phyloP scores from a whole-genome alignment of 2,329 filamentous ascomycete species.

The Lachnellula hyalina region DNA sequence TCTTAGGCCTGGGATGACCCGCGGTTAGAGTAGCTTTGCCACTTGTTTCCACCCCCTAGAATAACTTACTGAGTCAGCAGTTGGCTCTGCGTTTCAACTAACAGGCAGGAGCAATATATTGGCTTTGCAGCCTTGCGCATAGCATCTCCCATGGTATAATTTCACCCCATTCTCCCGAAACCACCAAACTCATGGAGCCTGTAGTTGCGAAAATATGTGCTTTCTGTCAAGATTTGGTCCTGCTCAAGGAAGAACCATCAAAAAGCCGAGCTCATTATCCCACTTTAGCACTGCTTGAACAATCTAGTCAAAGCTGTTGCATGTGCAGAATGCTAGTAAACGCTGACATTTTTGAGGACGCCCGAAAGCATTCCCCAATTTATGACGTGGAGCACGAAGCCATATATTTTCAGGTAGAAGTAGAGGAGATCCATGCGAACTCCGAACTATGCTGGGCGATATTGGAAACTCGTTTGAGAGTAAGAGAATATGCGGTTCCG shows the following conservation, averaged over 20 bases:
- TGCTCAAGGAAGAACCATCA: background rate
- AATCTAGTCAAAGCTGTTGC: background rate
- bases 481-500: background rate
- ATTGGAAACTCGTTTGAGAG: background rate
- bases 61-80: too few relatives aligned
- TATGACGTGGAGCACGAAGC: background rate
- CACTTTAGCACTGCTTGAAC: background rate
- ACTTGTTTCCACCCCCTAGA: too few relatives aligned
- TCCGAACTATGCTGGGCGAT: background rate
- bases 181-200: too few relatives aligned
- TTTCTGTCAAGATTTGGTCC: background rate
- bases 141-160: too few relatives aligned
- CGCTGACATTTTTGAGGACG: background rate
- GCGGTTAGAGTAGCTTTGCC: too few relatives aligned
- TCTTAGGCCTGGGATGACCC: too few relatives aligned
- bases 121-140: too few relatives aligned
- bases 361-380: too few relatives aligned
- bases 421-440: background rate
- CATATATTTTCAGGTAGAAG: background rate
- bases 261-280: background rate
- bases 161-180: too few relatives aligned
- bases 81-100: too few relatives aligned
- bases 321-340: background rate
- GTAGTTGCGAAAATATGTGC: background rate
- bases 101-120: too few relatives aligned